These are phyloP conservation scores for Przewalskia tangutica DNA, from an alignment of 257 asterid genomes.

Conservation along the genomic window DNA sequence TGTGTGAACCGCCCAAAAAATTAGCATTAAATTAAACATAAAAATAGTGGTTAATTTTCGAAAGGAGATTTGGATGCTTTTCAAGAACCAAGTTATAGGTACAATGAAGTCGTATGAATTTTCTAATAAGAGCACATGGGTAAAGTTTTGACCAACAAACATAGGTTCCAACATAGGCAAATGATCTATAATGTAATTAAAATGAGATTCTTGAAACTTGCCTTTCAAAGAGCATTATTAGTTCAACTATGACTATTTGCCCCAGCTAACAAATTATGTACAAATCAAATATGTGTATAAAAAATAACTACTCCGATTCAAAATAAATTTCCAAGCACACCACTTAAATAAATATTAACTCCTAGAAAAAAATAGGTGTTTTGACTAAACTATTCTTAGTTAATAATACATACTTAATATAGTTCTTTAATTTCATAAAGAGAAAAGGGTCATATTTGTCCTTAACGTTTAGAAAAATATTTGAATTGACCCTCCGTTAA, in stretches of 20 bases:
- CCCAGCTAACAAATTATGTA: neutral
- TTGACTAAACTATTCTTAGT: too few relatives aligned
- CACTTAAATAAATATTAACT: too few relatives aligned
- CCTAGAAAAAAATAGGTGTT: too few relatives aligned
- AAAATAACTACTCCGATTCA: neutral
- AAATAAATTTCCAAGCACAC: too few relatives aligned
- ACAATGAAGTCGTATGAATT: neutral
- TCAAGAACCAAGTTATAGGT: neutral
- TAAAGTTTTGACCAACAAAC: constrained; percentile 22
- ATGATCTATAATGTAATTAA: constrained; percentile 15
- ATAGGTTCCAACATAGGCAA: constrained; percentile 16
- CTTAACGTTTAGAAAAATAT: too few relatives aligned
- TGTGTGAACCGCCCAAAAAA: neutral
- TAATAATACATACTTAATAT: too few relatives aligned
- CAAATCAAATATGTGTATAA: neutral
- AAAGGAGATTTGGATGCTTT: neutral
- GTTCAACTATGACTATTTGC: constrained; percentile 3
- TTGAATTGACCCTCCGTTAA: too few relatives aligned
- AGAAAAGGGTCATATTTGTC: too few relatives aligned
- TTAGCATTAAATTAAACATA: neutral
- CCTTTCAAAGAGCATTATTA: constrained; percentile 3
- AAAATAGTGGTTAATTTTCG: neutral
- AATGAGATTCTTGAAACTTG: constrained; percentile 4
- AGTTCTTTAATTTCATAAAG: too few relatives aligned
- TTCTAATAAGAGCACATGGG: constrained; percentile 38